Conservation (phyloP, 306 rosid genomes). For the Cucurbita argyrosperma region DNA sequence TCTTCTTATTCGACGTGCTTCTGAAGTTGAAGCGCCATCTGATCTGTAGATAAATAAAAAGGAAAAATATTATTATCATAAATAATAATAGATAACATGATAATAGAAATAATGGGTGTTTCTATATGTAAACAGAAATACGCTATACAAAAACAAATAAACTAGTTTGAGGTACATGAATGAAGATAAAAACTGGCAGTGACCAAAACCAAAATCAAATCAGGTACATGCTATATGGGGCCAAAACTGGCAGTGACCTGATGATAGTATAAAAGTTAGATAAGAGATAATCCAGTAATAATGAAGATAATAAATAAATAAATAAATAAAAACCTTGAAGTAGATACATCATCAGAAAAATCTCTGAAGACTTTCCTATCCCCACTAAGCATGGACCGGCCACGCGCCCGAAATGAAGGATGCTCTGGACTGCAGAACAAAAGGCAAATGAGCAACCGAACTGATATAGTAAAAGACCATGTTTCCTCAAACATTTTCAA, state of each 20-base stretch:
- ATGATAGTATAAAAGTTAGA: background rate
- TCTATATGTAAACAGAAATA: background rate
- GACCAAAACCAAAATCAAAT: background rate
- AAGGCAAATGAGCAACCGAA: background rate
- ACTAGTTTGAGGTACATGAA: background rate
- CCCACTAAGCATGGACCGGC: conserved; percentile 91
- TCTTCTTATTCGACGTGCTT: conserved; percentile 75
- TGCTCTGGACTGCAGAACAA: conserved; percentile 68
- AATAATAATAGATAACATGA: background rate
- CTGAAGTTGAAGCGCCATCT: conserved; percentile 68
- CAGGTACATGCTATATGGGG: background rate
- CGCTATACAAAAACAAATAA: background rate
- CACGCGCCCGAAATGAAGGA: conserved; percentile 80
- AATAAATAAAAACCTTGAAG: conserved; percentile 50
- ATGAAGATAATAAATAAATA: conserved; percentile 9
- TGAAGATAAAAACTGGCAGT: no score
- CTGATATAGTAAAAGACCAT: background rate
- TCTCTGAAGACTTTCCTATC: conserved; percentile 70
- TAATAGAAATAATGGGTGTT: background rate
- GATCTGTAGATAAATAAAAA: conserved; percentile 45
- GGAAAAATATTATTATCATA: background rate
- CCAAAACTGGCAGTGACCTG: background rate
- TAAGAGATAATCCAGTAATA: background rate
- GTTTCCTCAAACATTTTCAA: background rate
- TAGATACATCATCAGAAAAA: conserved; percentile 68